Base-by-base conservation (phyloP, 2,329 filamentous ascomycete species). In the Fusarium begoniae region DNA sequence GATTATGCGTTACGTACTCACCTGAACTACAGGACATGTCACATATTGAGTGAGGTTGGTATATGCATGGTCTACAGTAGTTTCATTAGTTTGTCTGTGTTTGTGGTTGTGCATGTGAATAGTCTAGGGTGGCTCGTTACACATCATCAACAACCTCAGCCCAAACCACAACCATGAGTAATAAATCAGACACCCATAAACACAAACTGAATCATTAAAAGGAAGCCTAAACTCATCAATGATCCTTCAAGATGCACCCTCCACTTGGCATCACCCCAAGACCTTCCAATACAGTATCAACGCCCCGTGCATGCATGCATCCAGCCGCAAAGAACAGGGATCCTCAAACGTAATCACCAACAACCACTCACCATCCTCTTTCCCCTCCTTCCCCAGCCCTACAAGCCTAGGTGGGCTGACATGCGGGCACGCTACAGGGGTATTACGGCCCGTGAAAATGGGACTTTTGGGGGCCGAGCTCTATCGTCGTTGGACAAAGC, bases 391-490 rank as follows among this genome's bases (percentile, higher is more conserved):
- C 26, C n/a, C 68, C 70, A 73, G 70, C 70, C 70, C 70, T 73
- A 73, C 59, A 56, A 62, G 62, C 43, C 66, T 43, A 26, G 35
- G 55, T 69, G 60, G 60, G 70, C 70, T 73, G 70, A 73, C 66
- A 47, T 51, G 56, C 32, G 43, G 43, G 40, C 45, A 68, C 38
- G 47, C n/a, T 68, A 53, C 47, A 35, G 54, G 59, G 51, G 51
- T 37, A 44, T 4, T 5, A 20, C 45, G 43, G 50, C 48, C 55
- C 47, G 48, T 54, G 63, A 66, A 54, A 22, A 55, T 45, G 43
- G 41, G 43, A 40, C 48, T 53, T 68, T 70, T 65, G 66, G 67
- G 67, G 67, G 67, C 67, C 53, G 66, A 70, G 41, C 35, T 58
- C n/a, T 32, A 26, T 35, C 50, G 41, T 41, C 22, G 66, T 69